Conservation (phyloP, 139 green algal genomes). For the Coccomyxa sp. region DNA sequence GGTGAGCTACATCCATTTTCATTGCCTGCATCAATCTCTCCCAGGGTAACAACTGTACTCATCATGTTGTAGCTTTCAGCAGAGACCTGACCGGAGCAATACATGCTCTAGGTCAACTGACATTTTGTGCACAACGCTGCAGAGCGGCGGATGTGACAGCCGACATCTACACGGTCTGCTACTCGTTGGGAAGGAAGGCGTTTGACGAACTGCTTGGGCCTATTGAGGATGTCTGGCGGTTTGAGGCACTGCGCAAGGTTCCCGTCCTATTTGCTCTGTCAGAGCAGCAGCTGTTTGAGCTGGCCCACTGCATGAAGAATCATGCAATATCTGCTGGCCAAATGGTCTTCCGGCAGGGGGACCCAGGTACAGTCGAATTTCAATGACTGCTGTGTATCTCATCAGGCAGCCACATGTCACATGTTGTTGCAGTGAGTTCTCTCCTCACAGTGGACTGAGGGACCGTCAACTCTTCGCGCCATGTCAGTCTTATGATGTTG, state of each 20-base stretch:
- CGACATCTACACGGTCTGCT: slow-evolving; percentile 61
- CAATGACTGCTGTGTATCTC: background rate
- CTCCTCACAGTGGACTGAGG: no score
- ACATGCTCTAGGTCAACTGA: background rate
- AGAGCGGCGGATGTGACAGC: slow-evolving; percentile 32
- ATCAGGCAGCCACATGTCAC: no score
- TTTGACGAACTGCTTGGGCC: slow-evolving; percentile 85
- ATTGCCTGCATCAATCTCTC: no score
- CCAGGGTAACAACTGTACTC: no score
- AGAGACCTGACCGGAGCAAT: no score
- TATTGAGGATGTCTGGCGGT: slow-evolving; percentile 78
- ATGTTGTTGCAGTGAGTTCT: no score
- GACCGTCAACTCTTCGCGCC: no score
- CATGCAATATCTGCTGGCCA: slow-evolving; percentile 18
- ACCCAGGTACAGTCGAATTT: slow-evolving; percentile 9
- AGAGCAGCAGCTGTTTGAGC: slow-evolving; percentile 74
- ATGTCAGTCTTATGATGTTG: no score
- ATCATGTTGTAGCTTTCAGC: no score
- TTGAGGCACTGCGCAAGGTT: slow-evolving; percentile 75
- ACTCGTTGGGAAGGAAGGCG: slow-evolving; percentile 43
- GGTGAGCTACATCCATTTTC: background rate
- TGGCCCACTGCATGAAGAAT: slow-evolving; percentile 55
- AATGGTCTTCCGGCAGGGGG: slow-evolving; percentile 53
- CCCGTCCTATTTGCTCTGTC: slow-evolving; percentile 69
- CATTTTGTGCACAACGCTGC: background rate